phyloP scores from a whole-genome alignment of 768 basidiomycete species.

The Chalciporus pseudorubinellus region DNA sequence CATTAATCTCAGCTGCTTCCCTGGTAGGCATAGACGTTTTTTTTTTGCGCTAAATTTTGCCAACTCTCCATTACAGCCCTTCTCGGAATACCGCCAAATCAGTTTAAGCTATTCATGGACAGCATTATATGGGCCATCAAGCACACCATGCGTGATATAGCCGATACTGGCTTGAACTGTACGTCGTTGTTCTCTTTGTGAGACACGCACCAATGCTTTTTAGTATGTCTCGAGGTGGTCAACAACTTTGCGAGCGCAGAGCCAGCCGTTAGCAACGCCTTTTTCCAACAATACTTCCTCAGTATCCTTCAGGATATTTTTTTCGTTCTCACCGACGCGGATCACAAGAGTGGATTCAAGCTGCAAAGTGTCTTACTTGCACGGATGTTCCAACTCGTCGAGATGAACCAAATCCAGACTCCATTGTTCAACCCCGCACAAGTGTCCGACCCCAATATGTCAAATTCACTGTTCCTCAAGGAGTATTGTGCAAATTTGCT shows the following conservation, averaged over 20 bases:
- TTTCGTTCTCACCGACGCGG: conserved; percentile 95
- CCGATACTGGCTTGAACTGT: conserved; percentile 85
- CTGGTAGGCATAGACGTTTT: conserved; percentile 54
- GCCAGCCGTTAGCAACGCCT: conserved; percentile 75
- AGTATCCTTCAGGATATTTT: conserved; percentile 94
- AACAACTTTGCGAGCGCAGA: conserved; percentile 91
- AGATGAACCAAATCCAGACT: conserved; percentile 72
- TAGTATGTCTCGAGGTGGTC: conserved; percentile 90
- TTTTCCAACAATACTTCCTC: conserved; percentile 96
- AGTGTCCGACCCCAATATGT: conserved; percentile 64
- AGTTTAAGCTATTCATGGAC: conserved; percentile 98
- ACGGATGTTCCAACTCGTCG: conserved; percentile 90
- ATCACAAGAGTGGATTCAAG: conserved; percentile 99
- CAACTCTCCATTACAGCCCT: conserved; percentile 45
- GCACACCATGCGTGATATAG: conserved; percentile 98
- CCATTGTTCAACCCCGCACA: conserved; percentile 83
- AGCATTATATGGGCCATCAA: conserved; percentile 99
- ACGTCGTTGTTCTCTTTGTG: conserved; percentile 17
- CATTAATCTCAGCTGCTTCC: conserved; percentile 93
- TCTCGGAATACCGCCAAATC: conserved; percentile 79
- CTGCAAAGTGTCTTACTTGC: conserved; percentile 90
- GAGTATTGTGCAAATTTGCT: conserved; percentile 86
- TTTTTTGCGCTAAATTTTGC: not conserved
- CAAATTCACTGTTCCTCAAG: conserved; percentile 77
- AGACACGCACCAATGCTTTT: conserved; percentile 5